A percentile compares a stretch with the other conserved stretches of the same genome.
Conservation (phyloP, 169 alveolate genomes). For the Perkinsus chesapeaki region DNA sequence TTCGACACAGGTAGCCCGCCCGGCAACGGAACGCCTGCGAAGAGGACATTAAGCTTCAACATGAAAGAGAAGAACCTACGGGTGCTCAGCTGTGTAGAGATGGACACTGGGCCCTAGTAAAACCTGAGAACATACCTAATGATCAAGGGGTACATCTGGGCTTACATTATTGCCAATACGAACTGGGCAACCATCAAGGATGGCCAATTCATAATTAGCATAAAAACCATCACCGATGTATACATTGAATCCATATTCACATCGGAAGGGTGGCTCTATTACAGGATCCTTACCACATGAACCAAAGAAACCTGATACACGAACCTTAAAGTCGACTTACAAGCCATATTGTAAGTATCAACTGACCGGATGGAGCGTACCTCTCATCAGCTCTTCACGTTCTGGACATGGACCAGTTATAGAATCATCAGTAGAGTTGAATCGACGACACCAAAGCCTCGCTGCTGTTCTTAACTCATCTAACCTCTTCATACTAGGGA, state of each 20-base stretch:
- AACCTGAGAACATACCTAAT: neutral
- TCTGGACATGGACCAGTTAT: neutral
- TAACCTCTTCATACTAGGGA: neutral
- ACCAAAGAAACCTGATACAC: neutral
- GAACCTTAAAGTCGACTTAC: no score
- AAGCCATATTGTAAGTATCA: no score
- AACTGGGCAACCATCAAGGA: neutral
- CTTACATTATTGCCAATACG: neutral
- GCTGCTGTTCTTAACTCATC: neutral
- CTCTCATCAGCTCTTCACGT: neutral
- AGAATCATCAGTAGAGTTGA: neutral
- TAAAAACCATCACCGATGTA: neutral
- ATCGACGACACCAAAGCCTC: neutral
- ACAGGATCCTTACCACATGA: neutral
- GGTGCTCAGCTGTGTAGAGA: constrained; percentile 28
- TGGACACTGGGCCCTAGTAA: constrained; percentile 28
- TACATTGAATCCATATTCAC: neutral
- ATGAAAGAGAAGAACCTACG: constrained; percentile 14
- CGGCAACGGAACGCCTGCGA: neutral
- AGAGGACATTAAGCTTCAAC: neutral
- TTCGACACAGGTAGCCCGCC: constrained; percentile 24
- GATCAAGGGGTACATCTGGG: neutral
- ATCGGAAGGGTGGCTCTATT: neutral
- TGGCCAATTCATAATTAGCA: neutral
- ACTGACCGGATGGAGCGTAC: neutral